phyloP scores from a whole-genome alignment of 768 basidiomycete genomes.

The Agaricus blazei region DNA sequence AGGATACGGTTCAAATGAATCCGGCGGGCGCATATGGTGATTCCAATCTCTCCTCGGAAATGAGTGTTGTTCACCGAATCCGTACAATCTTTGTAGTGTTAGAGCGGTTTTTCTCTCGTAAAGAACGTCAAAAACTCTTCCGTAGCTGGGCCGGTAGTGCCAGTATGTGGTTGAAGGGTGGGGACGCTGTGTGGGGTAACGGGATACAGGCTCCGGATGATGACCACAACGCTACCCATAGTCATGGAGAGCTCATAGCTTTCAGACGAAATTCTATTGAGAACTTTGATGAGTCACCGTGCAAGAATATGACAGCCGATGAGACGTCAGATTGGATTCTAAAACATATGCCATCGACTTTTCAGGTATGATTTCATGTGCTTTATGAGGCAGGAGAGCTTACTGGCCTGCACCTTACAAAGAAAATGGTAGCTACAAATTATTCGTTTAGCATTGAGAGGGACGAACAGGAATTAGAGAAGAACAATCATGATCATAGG shows the following conservation, averaged over 20 bases:
- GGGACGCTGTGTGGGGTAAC: slow-evolving; percentile 81
- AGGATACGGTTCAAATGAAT: slow-evolving; percentile 84
- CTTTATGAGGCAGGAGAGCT: neutral
- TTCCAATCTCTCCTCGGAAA: no score
- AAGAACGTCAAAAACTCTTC: slow-evolving; percentile 86
- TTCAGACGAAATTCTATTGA: slow-evolving; percentile 46
- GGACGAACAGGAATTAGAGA: slow-evolving; percentile 54
- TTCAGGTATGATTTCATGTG: slow-evolving; percentile 48
- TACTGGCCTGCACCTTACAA: neutral
- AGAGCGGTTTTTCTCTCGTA: slow-evolving; percentile 86
- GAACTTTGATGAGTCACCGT: slow-evolving; percentile 18
- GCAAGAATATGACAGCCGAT: slow-evolving; percentile 70
- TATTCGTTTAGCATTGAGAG: slow-evolving; percentile 89
- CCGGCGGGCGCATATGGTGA: slow-evolving; percentile 74
- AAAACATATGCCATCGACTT: slow-evolving; percentile 74
- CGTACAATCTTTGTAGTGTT: slow-evolving; percentile 42
- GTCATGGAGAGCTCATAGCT: slow-evolving; percentile 79
- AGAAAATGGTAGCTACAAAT: slow-evolving; percentile 81
- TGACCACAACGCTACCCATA: slow-evolving; percentile 40
- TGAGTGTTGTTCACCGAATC: neutral
- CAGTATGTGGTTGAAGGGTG: slow-evolving; percentile 94
- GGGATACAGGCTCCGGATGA: slow-evolving; percentile 78
- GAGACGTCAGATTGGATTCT: slow-evolving; percentile 78
- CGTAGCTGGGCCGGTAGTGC: slow-evolving; percentile 94
- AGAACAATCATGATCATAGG: slow-evolving; percentile 65